Conservation (phyloP, 306 rosid genomes). For the Vigna trinervia region DNA sequence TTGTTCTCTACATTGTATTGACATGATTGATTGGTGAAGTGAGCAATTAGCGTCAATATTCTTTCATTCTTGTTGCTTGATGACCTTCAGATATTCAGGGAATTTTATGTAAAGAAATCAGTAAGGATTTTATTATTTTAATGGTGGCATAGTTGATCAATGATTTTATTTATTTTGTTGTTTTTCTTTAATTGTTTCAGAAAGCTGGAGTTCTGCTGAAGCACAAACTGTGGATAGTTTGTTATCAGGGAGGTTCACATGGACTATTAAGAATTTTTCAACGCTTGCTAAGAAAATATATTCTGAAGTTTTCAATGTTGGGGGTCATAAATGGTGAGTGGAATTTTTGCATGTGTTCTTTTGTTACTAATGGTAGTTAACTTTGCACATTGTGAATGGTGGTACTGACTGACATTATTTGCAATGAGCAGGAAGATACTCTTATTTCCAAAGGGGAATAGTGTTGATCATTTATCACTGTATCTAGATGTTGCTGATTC, state of each 20-base stretch:
- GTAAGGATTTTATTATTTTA: not conserved
- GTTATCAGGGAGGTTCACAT: not conserved
- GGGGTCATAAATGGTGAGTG: not conserved
- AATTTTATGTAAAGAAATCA: not conserved
- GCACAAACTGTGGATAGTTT: not conserved
- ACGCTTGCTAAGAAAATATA: not conserved
- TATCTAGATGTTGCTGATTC: constrained; percentile 28
- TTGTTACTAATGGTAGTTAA: not conserved
- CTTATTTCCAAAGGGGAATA: constrained; percentile 20
- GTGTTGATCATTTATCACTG: constrained; percentile 13
- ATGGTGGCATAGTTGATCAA: not conserved
- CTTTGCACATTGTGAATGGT: not conserved
- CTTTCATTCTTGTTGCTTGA: not conserved
- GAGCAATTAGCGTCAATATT: not conserved
- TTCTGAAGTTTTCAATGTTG: constrained; percentile 3
- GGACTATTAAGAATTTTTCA: constrained; percentile 3
- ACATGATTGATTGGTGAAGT: not conserved
- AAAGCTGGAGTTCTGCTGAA: not conserved
- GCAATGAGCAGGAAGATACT: constrained; percentile 4
- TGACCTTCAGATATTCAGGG: not conserved
- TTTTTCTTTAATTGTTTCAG: not conserved
- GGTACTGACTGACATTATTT: not conserved
- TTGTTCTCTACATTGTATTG: not conserved
- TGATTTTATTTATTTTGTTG: not conserved
- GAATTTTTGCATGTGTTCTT: not conserved